Evolutionary conservation across 179 eudicot species (phyloP).

Genomic region (Beta corolliflora): DNA sequence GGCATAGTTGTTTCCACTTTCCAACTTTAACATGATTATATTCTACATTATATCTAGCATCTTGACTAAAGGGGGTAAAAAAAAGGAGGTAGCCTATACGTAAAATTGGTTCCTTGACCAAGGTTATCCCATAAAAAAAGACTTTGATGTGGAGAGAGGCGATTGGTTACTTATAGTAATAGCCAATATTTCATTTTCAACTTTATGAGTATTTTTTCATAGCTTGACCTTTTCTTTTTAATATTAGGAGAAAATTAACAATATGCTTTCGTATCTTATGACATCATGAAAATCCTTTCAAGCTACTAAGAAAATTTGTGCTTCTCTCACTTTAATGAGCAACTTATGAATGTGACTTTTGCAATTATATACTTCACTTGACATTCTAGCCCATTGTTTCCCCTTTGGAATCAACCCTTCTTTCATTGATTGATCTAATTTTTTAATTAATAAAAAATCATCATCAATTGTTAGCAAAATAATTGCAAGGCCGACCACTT

Average conservation of each 20-base stretch:
- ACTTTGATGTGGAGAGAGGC: not conserved
- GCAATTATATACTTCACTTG: not conserved
- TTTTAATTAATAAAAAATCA: slow-evolving; percentile 14
- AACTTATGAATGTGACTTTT: not conserved
- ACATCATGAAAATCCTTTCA: slow-evolving; percentile 24
- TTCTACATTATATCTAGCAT: slow-evolving; percentile 18
- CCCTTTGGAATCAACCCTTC: slow-evolving; percentile 23
- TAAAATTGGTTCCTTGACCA: slow-evolving; percentile 8
- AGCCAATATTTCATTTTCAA: not conserved
- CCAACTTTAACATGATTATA: slow-evolving; percentile 4
- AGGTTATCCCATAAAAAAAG: too few species aligned
- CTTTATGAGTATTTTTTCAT: slow-evolving; percentile 6
- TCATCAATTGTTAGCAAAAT: slow-evolving; percentile 18
- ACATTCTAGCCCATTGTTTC: slow-evolving; percentile 21
- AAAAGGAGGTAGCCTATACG: not conserved
- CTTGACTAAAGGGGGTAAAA: not conserved
- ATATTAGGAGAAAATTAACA: slow-evolving; percentile 18
- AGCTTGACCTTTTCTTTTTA: not conserved
- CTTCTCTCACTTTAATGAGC: not conserved
- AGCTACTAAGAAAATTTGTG: not conserved
- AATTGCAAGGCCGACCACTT: slow-evolving; percentile 10
- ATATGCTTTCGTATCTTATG: slow-evolving; percentile 29
- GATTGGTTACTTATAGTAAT: not conserved
- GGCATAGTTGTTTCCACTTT: slow-evolving; percentile 2
- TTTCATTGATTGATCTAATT: slow-evolving; percentile 2